Evolutionary conservation across 495 filamentous ascomycete genomes (phyloP), one percentile per base, ranked within the genome.

Genomic region (Niebla homalea): DNA sequence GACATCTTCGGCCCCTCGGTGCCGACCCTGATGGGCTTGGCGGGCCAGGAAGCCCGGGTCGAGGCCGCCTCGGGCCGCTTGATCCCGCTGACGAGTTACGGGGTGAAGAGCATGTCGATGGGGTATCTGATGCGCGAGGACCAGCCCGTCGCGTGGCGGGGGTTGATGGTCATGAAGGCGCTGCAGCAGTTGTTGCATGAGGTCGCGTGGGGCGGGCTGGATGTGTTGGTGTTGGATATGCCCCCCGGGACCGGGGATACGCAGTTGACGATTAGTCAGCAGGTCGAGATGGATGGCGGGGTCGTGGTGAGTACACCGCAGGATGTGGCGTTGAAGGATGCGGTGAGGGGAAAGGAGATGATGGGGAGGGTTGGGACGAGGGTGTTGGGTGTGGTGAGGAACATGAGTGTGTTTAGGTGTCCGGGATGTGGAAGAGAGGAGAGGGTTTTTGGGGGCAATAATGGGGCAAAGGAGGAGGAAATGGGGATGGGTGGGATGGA

Each of bases 1-100:
- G 92, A 99, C 64, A 87, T 99, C 61, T 97, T 95, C 63, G 93
- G 93, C 0, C 93, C 92, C 1, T 93, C 86, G 1, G 86, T 99
- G 51, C 92, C 92, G 2, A 95, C 87, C 1, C 73, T 99, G 1
- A 74, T 98, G 52, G 80, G 88, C 61, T 73, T 97, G 14, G 78
- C 76, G 19, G 45, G 45, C 2, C 79, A 77, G 21, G 76, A 89
- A 63, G 86, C 87, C 11, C 69, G 77, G 23, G 70, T 92, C 41
- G 77, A 80, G 36, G 62, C 5, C 7, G 29, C 29, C n/a, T n/a
- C n/a, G 5, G 29, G 29, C 63, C 84, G 84, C 56, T 73, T 99
- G 7, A 48, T 97, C 20, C 93, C 93, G 0, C 66, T 97, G 21
- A 84, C 82, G n/a, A 94, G 92, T 61, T 97, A 96, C 68, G 93